These are phyloP conservation scores for Solanum sejunctum DNA, from an alignment of 257 asterid species.

Conservation along the genomic window DNA sequence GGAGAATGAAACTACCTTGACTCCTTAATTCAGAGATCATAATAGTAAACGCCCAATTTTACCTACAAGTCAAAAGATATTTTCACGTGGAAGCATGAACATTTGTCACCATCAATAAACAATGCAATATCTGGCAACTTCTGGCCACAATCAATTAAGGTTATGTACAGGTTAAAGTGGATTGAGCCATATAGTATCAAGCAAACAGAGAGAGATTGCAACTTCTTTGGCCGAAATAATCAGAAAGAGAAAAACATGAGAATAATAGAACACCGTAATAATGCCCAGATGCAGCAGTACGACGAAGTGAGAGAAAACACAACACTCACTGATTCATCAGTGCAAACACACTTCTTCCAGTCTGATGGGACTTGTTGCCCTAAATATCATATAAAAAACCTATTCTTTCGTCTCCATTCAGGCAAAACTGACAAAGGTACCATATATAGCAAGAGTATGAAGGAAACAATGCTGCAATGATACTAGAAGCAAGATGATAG, in stretches of 20 bases:
- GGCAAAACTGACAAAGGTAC: conserved; percentile 13
- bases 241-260: neutral
- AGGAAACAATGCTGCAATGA: neutral
- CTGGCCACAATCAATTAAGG: neutral
- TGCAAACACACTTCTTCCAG: neutral
- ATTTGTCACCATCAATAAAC: conserved; percentile 33
- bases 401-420: neutral
- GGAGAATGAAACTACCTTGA: conserved; percentile 83
- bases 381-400: neutral
- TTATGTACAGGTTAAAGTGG: neutral
- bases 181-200: neutral
- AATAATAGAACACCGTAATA: neutral
- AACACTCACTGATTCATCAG: neutral
- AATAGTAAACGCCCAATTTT: conserved; percentile 70
- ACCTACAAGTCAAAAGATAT: conserved; percentile 88
- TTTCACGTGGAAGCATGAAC: conserved; percentile 73
- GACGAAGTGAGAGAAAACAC: neutral
- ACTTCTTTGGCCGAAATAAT: neutral
- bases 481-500: neutral
- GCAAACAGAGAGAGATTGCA: neutral
- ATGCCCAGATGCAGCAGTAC: neutral
- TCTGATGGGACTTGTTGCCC: neutral
- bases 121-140: conserved; percentile 21
- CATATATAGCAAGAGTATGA: neutral
- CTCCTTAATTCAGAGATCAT: conserved; percentile 88